phyloP scores from a whole-genome alignment of 1,284 basidiomycete genomes.

The Inonotus hispidus region DNA sequence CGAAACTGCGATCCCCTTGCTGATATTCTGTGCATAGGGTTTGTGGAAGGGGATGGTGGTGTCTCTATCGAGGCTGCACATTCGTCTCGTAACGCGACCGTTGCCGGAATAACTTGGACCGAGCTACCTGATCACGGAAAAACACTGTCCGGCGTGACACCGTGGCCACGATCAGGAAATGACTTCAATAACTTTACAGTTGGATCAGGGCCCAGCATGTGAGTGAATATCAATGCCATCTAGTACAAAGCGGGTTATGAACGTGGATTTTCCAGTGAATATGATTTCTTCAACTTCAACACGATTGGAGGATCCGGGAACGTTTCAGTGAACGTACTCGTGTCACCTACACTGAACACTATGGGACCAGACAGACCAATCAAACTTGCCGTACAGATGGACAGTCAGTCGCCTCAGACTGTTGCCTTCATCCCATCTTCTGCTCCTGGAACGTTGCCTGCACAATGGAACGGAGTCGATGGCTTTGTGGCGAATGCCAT shows the following conservation, averaged over 20 bases:
- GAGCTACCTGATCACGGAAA: constrained; percentile 53
- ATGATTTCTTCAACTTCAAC: constrained; percentile 59
- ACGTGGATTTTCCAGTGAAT: constrained; percentile 40
- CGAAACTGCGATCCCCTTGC: background rate
- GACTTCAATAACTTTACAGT: constrained; percentile 49
- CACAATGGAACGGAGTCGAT: constrained; percentile 42
- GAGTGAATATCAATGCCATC: constrained; percentile 22
- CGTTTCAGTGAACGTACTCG: constrained; percentile 40
- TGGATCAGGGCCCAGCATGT: constrained; percentile 57
- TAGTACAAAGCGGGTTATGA: background rate
- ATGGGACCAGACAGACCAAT: constrained; percentile 49
- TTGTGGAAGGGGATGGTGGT: constrained; percentile 57
- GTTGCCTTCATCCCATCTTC: constrained; percentile 46
- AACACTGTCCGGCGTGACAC: constrained; percentile 57
- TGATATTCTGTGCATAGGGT: constrained; percentile 27
- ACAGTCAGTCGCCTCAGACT: constrained; percentile 37
- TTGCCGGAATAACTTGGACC: constrained; percentile 49
- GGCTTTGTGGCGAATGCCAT: constrained; percentile 52
- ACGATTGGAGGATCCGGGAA: constrained; percentile 38
- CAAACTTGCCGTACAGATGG: constrained; percentile 52
- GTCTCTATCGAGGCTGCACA: constrained; percentile 65
- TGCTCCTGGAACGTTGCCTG: constrained; percentile 43
- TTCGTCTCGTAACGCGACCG: constrained; percentile 44
- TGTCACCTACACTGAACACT: constrained; percentile 58
- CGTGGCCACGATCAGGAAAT: constrained; percentile 51